Evolutionary conservation across 306 rosid genomes (phyloP).

Genomic region (Prunus salicina): DNA sequence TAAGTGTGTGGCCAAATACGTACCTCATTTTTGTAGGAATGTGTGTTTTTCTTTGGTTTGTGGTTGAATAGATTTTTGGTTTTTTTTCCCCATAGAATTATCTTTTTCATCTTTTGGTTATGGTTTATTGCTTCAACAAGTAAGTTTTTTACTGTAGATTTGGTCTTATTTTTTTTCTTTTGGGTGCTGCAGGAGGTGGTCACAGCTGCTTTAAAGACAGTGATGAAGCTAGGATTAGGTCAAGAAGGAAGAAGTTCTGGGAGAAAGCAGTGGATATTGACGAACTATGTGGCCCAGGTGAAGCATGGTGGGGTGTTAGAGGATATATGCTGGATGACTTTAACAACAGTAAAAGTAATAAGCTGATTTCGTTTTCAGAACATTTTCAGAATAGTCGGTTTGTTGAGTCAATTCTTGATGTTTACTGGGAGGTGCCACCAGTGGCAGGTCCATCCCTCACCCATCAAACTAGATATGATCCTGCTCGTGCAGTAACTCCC

Average conservation of each 20-base stretch:
- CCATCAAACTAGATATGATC: slow-evolving; percentile 94
- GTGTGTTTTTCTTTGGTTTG: background rate
- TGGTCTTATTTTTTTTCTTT: background rate
- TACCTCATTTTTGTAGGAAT: background rate
- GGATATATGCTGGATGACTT: slow-evolving; percentile 89
- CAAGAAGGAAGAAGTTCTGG: slow-evolving; percentile 78
- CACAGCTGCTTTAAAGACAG: slow-evolving; percentile 96
- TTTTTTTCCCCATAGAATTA: background rate
- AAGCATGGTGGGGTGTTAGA: slow-evolving; percentile 98
- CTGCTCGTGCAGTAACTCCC: slow-evolving; percentile 81
- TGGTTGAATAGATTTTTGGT: background rate
- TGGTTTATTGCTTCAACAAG: background rate
- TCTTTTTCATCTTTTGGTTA: background rate
- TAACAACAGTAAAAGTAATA: slow-evolving; percentile 56
- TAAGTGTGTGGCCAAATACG: background rate
- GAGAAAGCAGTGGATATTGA: slow-evolving; percentile 79
- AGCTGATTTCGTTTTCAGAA: slow-evolving; percentile 55
- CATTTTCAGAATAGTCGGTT: slow-evolving; percentile 88
- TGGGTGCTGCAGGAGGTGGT: slow-evolving; percentile 77
- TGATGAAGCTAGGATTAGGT: slow-evolving; percentile 92
- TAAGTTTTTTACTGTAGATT: background rate
- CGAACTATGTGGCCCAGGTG: slow-evolving; percentile 92
- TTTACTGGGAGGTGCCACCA: slow-evolving; percentile 98
- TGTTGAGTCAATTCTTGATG: slow-evolving; percentile 85
- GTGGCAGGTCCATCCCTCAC: slow-evolving; percentile 98